Base-by-base conservation (phyloP, 129 eudicot genomes). In the Calendula officinalis region DNA sequence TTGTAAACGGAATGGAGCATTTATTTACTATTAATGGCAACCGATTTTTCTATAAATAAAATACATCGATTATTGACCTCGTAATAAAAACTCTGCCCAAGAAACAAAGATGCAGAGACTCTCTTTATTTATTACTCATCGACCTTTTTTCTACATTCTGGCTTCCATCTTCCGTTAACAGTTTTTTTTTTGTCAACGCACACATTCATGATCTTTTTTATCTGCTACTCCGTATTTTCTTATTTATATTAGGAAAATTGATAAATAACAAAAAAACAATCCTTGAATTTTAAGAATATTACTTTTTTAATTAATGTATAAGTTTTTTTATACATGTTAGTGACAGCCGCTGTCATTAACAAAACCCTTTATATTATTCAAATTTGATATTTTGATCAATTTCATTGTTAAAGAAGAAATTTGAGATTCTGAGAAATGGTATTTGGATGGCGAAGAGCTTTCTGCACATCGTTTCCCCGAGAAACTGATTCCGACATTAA, bases 401-500 rank as follows among this genome's bases (percentile, higher is more conserved):
- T 16, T 34, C n/a, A 3, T 54, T 5, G 8, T n/a, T 11, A 43
- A 8, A 10, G 32, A 11, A 7, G 1, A 34, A 8, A 2, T 34
- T 32, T 0, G n/a, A 48, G 6, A 9, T 17, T 10, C 0, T 12
- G 3, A 12, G 67, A 13, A 68, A 92, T 88, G 96, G 95, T 81
- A 76, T 78, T 83, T 60, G 88, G 96, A 50, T 88, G 98, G 98
- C 73, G 98, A 70, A 79, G 81, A 81, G 96, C 96, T 17, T 92
- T 92, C 65, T 92, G 98, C 40, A 92, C 96, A 50, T 81, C 98
- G 8, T 76, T 83, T 41, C 91, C 91, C 3, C 77, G 68, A 61
- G 87, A 92, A 71, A 61, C 51, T 12, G 83, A 87, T 40, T n/a
- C 75, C 35, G 1, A 65, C 70, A 9, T 57, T 30, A 38, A 49